Base-by-base conservation (phyloP, 179 eudicot species). In the Vitellaria paradoxa region DNA sequence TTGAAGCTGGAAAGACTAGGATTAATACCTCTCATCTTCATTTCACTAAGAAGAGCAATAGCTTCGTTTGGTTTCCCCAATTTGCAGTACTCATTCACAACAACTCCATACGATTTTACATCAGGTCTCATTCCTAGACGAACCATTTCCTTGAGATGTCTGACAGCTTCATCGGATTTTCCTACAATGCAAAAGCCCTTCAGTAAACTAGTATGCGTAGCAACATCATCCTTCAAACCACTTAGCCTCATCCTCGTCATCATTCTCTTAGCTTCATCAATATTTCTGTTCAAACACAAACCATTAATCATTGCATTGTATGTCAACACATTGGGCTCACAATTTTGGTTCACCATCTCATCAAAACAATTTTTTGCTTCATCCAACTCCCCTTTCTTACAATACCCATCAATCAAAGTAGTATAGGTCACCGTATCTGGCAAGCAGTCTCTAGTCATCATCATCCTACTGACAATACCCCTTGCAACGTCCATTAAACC, bases 381-480 rank as follows among this genome's bases (percentile, higher is more conserved):
- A 42, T 82, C 90, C 62, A 89, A 62, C 62, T 83, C 77, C 53
- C 91, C 89, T 57, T 74, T 72, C 70, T 87, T 84, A 81, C 89
- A 89, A 79, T 85, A 89, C 26, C 92, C 92, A 84, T 91, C 83
- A 26, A 91, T 89, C 65, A 81, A 82, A 50, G 85, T 77, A 18
- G 85, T 87, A 70, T 76, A 88, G 3, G 92, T 87, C 12, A 87
- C 81, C 24, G 77, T 84, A 87, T 89, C 90, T 0, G 96, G 93
- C 57, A 65, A 50, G 80, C 80, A 88, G 68, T 82, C 79, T 8
- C 72, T 72, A 46, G 68, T 57, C 13, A 18, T 65, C 9, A 20
- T 73, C 86, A 80, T 83, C 24, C 62, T 14, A 21, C 77, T 75
- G 0, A 80, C 45, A 47, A 77, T 60, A 63, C 61, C 52, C 47